Conservation (phyloP, 2,329 filamentous ascomycete species). For the Cordyceps javanica region DNA sequence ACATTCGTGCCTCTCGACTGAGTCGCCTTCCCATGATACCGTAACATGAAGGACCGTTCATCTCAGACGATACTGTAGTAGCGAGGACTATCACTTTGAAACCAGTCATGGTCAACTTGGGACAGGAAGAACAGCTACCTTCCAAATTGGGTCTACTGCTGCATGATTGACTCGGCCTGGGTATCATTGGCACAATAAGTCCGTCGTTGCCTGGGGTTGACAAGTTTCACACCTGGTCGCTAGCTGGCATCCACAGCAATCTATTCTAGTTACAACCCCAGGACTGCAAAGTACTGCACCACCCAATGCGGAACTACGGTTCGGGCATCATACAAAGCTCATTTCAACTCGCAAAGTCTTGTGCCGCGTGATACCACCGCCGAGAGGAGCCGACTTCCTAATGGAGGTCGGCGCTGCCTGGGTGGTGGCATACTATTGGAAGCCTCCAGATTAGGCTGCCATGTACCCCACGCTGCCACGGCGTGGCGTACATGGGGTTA, state of each 20-base stretch:
- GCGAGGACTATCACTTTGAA: background rate
- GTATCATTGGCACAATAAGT: background rate
- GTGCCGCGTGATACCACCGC: background rate
- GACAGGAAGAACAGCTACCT: slow-evolving; percentile 1
- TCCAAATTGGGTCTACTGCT: background rate
- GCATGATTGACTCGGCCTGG: background rate
- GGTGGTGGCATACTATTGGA: background rate
- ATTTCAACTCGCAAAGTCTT: background rate
- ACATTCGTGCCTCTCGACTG: too few species aligned
- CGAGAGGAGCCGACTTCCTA: slow-evolving; percentile 1
- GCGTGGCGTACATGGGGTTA: slow-evolving; percentile 1
- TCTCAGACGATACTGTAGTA: background rate
- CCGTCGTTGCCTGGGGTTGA: background rate
- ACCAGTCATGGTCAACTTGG: background rate
- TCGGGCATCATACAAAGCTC: background rate
- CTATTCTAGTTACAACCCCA: background rate
- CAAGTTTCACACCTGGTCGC: background rate
- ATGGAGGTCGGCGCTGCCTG: background rate
- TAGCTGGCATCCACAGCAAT: slow-evolving; percentile 1
- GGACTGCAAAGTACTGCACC: background rate
- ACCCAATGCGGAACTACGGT: background rate
- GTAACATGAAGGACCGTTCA: slow-evolving; percentile 3
- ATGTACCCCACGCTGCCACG: slow-evolving; percentile 1
- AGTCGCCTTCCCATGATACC: background rate
- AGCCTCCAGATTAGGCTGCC: background rate